Evolutionary conservation across 305 asterid genomes (phyloP), one percentile per base, ranked within the genome.

Genomic region (Stenogyne calaminthoides): DNA sequence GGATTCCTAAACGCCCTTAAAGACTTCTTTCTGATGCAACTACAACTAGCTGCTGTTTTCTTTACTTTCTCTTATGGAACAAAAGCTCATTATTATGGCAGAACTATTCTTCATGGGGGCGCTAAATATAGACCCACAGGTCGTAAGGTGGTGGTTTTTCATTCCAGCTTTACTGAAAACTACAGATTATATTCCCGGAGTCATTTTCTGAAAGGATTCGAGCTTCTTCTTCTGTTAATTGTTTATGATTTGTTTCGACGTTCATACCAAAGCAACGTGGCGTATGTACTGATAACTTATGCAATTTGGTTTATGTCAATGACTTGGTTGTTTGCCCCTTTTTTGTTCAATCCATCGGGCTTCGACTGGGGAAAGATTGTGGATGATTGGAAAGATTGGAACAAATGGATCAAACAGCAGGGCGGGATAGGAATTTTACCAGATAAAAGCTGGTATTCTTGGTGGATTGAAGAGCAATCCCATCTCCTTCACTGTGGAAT

Each of bases 311-410:
- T 95, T 90, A 86, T 90, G 97, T 85, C 97, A n/a, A 42, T 95
- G 90, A 89, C 98, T 63, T 95, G 99, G 99, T 83, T 90, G 64
- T 89, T 92, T 66, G 98, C 96, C 0, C 99, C 98, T 0, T 86
- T 95, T 88, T 80, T 95, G 59, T 95, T 95, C 46, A 92, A 95
- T 76, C 99, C 98, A 49, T 92, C 98, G n/a, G 99, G 96, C 52
- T 95, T 95, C 73, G 76, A 90, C 63, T 95, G 99, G 99, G 89
- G 91, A 2, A 89, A 88, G 85, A 89, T 95, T 61, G 86, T 92
- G 11, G 99, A 92, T 71, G 99, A 95, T 73, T 90, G 99, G 99
- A 95, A 87, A 68, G 97, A 89, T 56, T 92, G 99, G 99, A 95
- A 95, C 82, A 95, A 92, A 73, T 95, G 99, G 98, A 92, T 95